phyloP scores from a whole-genome alignment of 345 rosid genomes.

The Raphanus raphanistrum region DNA sequence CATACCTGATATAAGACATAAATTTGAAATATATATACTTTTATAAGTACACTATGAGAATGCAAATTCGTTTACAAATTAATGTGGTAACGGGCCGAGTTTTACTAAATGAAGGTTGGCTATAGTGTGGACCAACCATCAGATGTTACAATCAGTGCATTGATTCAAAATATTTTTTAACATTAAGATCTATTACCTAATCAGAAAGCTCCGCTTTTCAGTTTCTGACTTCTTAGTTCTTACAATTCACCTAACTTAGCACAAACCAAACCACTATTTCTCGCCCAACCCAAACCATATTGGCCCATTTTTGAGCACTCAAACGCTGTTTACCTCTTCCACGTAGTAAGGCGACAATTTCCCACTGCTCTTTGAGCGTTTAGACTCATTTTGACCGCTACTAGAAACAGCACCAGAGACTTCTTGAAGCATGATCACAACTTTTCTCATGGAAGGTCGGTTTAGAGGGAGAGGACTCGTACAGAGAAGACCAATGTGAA shows the following conservation, averaged over 20 bases:
- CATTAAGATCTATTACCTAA: slow-evolving; percentile 24
- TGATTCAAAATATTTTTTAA: not conserved
- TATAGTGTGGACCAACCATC: slow-evolving; percentile 14
- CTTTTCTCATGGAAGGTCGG: slow-evolving; percentile 91
- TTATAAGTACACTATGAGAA: not conserved
- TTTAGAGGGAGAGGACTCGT: slow-evolving; percentile 68
- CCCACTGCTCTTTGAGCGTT: slow-evolving; percentile 47
- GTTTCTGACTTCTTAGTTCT: slow-evolving; percentile 18
- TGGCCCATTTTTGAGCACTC: slow-evolving; percentile 22
- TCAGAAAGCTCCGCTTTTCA: slow-evolving; percentile 28
- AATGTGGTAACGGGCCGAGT: not conserved
- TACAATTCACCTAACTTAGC: slow-evolving; percentile 18
- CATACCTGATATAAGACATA: too few species aligned
- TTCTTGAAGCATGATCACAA: slow-evolving; percentile 84
- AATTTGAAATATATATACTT: too few species aligned
- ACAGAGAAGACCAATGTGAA: slow-evolving; percentile 74
- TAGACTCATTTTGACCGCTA: slow-evolving; percentile 33
- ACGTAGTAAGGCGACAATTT: slow-evolving; percentile 67
- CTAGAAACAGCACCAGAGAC: slow-evolving; percentile 32
- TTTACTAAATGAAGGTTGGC: not conserved
- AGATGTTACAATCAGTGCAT: slow-evolving; percentile 3
- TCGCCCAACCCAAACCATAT: not conserved
- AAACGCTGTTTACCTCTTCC: slow-evolving; percentile 47
- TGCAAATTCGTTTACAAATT: slow-evolving; percentile 1
- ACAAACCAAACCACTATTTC: not conserved